Conservation (phyloP, 176 grass and related monocot species). For the Poa annua region DNA sequence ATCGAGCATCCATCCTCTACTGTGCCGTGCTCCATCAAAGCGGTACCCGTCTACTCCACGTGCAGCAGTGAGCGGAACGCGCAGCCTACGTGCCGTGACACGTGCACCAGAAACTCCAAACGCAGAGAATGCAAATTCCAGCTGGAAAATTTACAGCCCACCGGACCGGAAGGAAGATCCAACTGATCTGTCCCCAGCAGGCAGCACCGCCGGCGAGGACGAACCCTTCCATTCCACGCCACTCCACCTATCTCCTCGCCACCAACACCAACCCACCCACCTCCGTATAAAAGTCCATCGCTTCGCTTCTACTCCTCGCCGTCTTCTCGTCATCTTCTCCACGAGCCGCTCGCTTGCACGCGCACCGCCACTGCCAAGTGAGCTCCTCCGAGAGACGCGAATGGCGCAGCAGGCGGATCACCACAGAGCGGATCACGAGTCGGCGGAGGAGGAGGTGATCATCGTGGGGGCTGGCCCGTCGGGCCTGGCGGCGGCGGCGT, state of each 20-base stretch:
- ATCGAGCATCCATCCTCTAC: too few species aligned
- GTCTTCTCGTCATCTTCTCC: not conserved
- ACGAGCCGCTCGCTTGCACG: not conserved
- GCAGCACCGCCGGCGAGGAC: not conserved
- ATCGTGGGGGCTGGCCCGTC: constrained; percentile 89
- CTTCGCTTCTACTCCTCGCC: constrained; percentile 37
- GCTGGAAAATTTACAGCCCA: not conserved
- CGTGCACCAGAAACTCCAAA: constrained; percentile 4
- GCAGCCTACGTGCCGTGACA: not conserved
- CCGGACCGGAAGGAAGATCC: not conserved
- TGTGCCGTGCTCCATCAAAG: too few species aligned
- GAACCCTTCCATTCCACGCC: constrained; percentile 25
- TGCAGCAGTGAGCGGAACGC: not conserved
- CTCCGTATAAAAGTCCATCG: constrained; percentile 18
- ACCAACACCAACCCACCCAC: not conserved
- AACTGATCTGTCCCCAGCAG: not conserved
- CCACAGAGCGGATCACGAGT: not conserved
- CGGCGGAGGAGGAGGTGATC: constrained; percentile 45
- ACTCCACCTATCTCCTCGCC: not conserved
- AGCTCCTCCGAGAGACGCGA: not conserved
- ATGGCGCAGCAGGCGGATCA: not conserved
- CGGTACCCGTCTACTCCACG: too few species aligned
- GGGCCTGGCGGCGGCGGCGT: constrained; percentile 70
- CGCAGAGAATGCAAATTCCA: not conserved
- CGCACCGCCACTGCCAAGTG: not conserved